Evolutionary conservation across 805 yeast genomes (phyloP), one percentile per base, ranked within the genome.

Genomic region (Saturnispora galanensis): DNA sequence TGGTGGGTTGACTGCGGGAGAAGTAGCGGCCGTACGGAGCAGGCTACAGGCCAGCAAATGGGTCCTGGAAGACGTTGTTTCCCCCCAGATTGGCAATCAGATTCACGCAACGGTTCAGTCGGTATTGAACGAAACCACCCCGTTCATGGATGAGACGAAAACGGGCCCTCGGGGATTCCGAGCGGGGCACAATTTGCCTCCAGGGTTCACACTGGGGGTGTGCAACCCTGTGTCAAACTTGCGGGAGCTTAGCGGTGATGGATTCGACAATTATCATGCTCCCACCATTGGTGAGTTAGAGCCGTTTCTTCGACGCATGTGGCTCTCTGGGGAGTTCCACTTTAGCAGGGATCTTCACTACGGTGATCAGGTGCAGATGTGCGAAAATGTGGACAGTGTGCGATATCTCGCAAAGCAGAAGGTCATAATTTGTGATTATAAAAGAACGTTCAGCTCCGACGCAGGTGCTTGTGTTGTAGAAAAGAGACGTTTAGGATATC

Each of bases 181-280:
- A 11, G n/a, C 26, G 11, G 57, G 59, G 1, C 12, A 34, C 1
- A 9, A 36, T 11, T 34, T 69, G 1, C 74, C 74, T 11, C 18
- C 12, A 13, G 93, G 90, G 1, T 79, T 75, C 48, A 87, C 83
- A 47, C 69, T 87, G 42, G 57, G 83, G 1, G 86, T 71, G 56
- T 78, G 78, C 60, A 83, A 81, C 53, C 88, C 86, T 18, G 53
- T 66, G 4, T 63, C 74, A 32, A 59, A 62, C 33, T 80, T 74
- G 43, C 39, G 51, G 0, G 60, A 62, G 3, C 56, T 86, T 15
- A 79, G 82, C 2, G 39, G 52, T 1, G 97, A 88, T 60, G 96
- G 96, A 1, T 88, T 86, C 61, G 94, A 84, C 51, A 70, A 79
- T 38, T 76, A 82, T 52, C 93, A 84, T 47, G 77, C 88, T 0